These are phyloP conservation scores for Coleophoma crateriformis DNA, from an alignment of 2,329 filamentous ascomycete genomes.

Conservation along the genomic window DNA sequence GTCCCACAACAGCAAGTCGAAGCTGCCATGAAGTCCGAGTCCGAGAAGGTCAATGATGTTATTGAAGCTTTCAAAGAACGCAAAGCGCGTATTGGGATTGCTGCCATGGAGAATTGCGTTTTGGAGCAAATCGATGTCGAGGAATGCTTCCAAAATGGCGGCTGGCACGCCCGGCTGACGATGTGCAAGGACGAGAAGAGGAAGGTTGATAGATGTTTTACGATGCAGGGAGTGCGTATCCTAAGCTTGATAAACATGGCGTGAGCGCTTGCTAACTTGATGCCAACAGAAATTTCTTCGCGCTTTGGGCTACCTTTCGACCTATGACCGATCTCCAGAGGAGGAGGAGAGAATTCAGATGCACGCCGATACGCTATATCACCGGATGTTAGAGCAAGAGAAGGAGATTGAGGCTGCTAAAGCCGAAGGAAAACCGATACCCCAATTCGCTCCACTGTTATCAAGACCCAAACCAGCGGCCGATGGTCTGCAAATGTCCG, in stretches of 20 bases:
- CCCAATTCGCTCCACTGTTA: conserved; percentile 54
- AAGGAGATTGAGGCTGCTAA: conserved; percentile 64
- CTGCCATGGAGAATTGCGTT: conserved; percentile 90
- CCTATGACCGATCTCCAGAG: conserved; percentile 55
- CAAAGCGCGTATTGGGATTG: conserved; percentile 68
- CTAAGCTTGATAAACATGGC: neutral
- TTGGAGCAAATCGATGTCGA: conserved; percentile 79
- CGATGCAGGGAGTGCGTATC: conserved; percentile 70
- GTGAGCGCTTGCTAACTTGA: neutral
- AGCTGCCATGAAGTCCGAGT: conserved; percentile 63
- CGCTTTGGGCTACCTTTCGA: conserved; percentile 79
- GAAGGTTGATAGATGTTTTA: conserved; percentile 81
- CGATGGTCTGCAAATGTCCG: conserved; percentile 25
- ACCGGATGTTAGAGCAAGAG: conserved; percentile 82
- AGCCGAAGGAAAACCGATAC: conserved; percentile 50
- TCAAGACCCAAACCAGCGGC: conserved; percentile 5
- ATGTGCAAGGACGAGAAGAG: conserved; percentile 77
- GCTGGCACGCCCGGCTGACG: conserved; percentile 61
- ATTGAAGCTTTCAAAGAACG: conserved; percentile 81
- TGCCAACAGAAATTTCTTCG: conserved; percentile 70
- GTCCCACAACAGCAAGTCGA: conserved; percentile 66
- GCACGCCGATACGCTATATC: conserved; percentile 88
- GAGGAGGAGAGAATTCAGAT: conserved; percentile 89
- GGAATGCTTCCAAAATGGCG: conserved; percentile 73
- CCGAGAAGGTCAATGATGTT: conserved; percentile 75